A percentile compares a stretch with the other conserved stretches of the same genome.
Evolutionary conservation across 768 basidiomycete species (phyloP).

Genomic region (Myochromella boudieri): DNA sequence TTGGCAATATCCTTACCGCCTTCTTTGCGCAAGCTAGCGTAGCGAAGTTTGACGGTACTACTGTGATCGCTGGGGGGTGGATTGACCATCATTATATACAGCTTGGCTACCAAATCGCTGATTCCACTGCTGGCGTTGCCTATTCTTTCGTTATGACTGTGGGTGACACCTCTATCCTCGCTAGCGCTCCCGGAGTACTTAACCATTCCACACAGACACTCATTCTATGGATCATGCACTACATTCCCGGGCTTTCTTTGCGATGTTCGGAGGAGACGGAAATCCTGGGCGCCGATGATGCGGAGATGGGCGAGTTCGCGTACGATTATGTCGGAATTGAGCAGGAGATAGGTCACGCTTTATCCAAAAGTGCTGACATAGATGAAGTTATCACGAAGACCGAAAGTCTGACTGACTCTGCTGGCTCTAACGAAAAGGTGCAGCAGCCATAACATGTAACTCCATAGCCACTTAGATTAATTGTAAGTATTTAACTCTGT

Average conservation of each 20-base stretch:
- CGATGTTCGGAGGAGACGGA: constrained; percentile 65
- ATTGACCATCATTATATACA: constrained; percentile 79
- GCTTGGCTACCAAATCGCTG: constrained; percentile 83
- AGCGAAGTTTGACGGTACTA: constrained; percentile 76
- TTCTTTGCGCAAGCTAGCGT: constrained; percentile 84
- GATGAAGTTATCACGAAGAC: too few relatives aligned
- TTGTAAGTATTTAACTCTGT: too few relatives aligned
- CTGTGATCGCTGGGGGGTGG: constrained; percentile 79
- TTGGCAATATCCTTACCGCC: constrained; percentile 83
- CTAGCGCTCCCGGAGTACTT: not conserved
- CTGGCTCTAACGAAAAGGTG: too few relatives aligned
- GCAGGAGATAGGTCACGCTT: constrained; percentile 51
- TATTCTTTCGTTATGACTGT: constrained; percentile 81
- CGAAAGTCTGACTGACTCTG: too few relatives aligned
- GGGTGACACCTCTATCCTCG: constrained; percentile 25
- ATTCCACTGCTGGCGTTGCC: constrained; percentile 59
- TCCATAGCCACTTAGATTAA: too few relatives aligned
- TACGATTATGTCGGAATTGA: constrained; percentile 86
- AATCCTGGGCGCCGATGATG: constrained; percentile 85
- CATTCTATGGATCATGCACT: constrained; percentile 89
- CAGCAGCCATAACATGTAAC: too few relatives aligned
- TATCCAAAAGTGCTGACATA: too few relatives aligned
- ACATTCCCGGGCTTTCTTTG: constrained; percentile 75
- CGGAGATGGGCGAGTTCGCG: constrained; percentile 87
- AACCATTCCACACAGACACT: constrained; percentile 48